These are phyloP conservation scores for Suhomyces coccinellae DNA, from an alignment of 1,139 yeast species.

Conservation along the genomic window DNA sequence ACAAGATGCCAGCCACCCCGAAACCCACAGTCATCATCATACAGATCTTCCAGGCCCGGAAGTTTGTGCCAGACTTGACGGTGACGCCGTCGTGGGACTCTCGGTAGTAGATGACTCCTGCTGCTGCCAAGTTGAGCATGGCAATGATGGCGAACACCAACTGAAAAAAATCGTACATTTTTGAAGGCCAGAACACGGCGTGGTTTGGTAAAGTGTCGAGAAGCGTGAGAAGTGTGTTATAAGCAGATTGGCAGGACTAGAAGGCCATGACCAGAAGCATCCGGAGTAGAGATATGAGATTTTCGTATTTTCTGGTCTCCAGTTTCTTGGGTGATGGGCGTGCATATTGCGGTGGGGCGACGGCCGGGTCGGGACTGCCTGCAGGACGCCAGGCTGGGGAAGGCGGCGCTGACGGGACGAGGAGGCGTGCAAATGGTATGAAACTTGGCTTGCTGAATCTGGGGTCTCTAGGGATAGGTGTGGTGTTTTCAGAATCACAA, in stretches of 20 bases:
- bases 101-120: slow-evolving; percentile 22
- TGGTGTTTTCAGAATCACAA: too few relatives aligned
- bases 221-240: too few relatives aligned
- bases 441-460: too few relatives aligned
- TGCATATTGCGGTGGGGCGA: not conserved
- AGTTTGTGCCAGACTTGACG: slow-evolving; percentile 24
- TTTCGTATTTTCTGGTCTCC: not conserved
- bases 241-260: not conserved
- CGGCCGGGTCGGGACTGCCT: not conserved
- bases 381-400: not conserved
- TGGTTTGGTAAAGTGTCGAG: too few relatives aligned
- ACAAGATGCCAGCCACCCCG: slow-evolving; percentile 20
- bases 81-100: slow-evolving; percentile 21
- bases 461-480: too few relatives aligned
- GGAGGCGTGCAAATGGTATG: too few relatives aligned
- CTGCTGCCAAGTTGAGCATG: slow-evolving; percentile 22
- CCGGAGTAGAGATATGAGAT: not conserved
- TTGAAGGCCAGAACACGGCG: not conserved
- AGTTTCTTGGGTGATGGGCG: not conserved
- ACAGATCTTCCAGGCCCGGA: slow-evolving; percentile 25
- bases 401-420: too few relatives aligned
- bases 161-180: slow-evolving; percentile 15
- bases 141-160: slow-evolving; percentile 25
- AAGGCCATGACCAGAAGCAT: not conserved
- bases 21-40: slow-evolving; percentile 25